A percentile compares a stretch with the other conserved stretches of the same genome.
Evolutionary conservation across 2,329 filamentous ascomycete species (phyloP).

Genomic region (Stachybotrys chlorohalonatus): DNA sequence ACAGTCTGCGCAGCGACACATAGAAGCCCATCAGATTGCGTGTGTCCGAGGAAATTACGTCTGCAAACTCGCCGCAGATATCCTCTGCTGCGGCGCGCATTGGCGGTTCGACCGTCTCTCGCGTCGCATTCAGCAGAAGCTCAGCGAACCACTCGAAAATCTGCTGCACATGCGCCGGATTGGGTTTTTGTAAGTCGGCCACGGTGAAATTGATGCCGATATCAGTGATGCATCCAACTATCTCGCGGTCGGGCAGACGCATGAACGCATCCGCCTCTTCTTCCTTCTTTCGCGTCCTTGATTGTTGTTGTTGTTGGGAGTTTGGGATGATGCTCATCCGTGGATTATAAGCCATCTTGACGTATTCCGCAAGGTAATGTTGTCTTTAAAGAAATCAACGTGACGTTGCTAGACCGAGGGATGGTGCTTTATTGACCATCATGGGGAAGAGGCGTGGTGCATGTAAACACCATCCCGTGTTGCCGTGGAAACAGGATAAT

Average conservation of each 20-base stretch:
- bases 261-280: conserved; percentile 52
- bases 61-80: conserved; percentile 72
- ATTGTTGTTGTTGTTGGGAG: conserved; percentile 36
- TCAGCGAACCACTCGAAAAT: conserved; percentile 98
- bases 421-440: not conserved
- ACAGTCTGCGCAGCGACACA: conserved; percentile 66
- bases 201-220: conserved; percentile 86
- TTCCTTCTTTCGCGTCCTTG: conserved; percentile 48
- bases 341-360: conserved; percentile 48
- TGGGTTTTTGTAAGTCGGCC: conserved; percentile 85
- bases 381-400: not conserved
- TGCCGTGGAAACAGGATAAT: not conserved
- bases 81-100: conserved; percentile 91
- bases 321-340: conserved; percentile 52
- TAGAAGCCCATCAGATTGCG: conserved; percentile 96
- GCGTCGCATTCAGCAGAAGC: conserved; percentile 84
- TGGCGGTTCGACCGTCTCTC: conserved; percentile 86
- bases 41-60: conserved; percentile 80
- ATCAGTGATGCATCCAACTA: conserved; percentile 93
- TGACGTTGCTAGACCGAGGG: not conserved
- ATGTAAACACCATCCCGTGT: not conserved
- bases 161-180: conserved; percentile 89
- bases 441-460: not conserved
- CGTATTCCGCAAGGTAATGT: not conserved
- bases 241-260: conserved; percentile 62